phyloP scores from a whole-genome alignment of 2,329 filamentous ascomycete genomes.

The Fonsecaea multimorphosa region DNA sequence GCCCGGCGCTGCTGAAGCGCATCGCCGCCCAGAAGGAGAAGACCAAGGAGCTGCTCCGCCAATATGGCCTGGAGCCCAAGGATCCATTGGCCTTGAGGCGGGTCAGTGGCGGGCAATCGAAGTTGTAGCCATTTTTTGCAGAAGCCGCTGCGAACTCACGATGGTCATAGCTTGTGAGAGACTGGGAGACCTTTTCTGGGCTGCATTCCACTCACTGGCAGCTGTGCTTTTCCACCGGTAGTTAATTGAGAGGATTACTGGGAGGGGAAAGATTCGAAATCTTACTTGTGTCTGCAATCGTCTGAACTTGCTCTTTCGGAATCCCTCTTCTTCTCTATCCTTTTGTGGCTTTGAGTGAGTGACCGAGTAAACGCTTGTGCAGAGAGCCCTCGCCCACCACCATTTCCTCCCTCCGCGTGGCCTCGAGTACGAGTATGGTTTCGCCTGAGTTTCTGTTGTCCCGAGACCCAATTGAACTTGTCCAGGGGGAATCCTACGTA shows the following conservation, averaged over 20 bases:
- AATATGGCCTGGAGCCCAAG: slow-evolving; percentile 35
- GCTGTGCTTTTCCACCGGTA: not conserved
- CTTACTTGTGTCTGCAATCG: not conserved
- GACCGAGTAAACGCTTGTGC: not conserved
- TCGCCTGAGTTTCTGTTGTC: too few relatives aligned
- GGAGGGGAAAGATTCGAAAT: not conserved
- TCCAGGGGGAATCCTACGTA: too few relatives aligned
- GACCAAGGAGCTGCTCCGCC: slow-evolving; percentile 33
- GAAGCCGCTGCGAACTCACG: not conserved
- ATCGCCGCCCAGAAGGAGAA: slow-evolving; percentile 39
- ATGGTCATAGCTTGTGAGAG: not conserved
- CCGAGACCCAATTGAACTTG: too few relatives aligned
- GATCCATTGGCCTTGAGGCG: slow-evolving; percentile 37
- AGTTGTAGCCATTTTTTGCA: slow-evolving; percentile 28
- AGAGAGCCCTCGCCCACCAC: not conserved
- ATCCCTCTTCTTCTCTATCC: not conserved
- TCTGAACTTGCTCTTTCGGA: not conserved
- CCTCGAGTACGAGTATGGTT: too few relatives aligned
- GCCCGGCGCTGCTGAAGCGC: slow-evolving; percentile 41
- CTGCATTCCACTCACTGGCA: too few relatives aligned
- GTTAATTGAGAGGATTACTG: not conserved
- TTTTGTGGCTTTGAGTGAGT: not conserved
- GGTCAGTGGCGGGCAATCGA: slow-evolving; percentile 32
- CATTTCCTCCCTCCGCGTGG: too few relatives aligned
- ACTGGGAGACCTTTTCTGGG: too few relatives aligned